Base-by-base conservation (phyloP, 2,329 filamentous ascomycete genomes). In the Hypoxylon sp. region DNA sequence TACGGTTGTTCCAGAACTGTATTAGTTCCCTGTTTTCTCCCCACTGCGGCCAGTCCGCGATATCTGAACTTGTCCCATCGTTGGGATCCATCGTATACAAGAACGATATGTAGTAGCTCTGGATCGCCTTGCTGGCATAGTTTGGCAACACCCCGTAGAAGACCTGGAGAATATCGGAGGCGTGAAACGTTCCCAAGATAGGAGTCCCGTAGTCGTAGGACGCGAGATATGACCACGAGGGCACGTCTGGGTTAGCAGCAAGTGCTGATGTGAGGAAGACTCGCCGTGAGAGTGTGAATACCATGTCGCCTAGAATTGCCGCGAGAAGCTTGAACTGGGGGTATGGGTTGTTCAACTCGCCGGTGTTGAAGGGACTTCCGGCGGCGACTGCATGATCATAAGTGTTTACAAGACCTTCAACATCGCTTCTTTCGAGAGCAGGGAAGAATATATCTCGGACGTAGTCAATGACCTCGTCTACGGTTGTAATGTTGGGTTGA, bases 261-360 rank as follows among this genome's bases (percentile, higher is more conserved):
- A 67, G 63, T 1, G 82, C 69, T 0, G 64, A 50, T 8, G 76
- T 65, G 15, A 94, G 79, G 67, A 89, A 86, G 4, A 78, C 53
- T 11, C 90, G 83, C 1, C 89, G 83, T 0, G 83, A 82, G 0
- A 94, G 76, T 0, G 86, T 92, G 71, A 94, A 93, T 1, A 82
- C 82, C 0, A 91, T 63, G 65, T 94, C 90, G 9, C 90, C 90
- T 0, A 92, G 74, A 19, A 93, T 81, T 25, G 89, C 89, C 2
- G 88, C 84, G 0, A 91, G 74, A 9, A 88, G 86, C 71, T 92
- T 93, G 77, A 84, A 92, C 59, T 89, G 81, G 0, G 89, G 88
- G 65, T 89, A 91, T 63, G 84, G 76, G 63, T 87, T 84, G 72
- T 93, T 89, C n/a, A 87, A 57, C 7, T 80, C 55, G 1, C 81